These are phyloP conservation scores for Curvularia sp. DNA, from an alignment of 2,329 filamentous ascomycete species.

Conservation along the genomic window DNA sequence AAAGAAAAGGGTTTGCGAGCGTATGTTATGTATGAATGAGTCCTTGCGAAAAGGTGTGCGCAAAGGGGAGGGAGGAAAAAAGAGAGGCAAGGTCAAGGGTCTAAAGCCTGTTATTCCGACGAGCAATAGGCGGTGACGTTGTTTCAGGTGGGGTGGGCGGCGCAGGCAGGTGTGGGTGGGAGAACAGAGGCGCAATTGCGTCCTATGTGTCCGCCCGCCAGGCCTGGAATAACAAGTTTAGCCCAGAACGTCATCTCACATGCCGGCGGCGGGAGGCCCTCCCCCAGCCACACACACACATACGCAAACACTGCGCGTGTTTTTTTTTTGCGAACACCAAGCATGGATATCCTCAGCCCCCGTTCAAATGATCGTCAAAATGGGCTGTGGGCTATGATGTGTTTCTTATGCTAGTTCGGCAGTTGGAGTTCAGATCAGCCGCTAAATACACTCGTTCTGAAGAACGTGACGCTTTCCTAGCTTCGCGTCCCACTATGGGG, in stretches of 20 bases:
- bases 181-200: background rate
- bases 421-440: background rate
- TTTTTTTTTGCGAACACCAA: background rate
- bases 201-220: background rate
- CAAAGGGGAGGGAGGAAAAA: background rate
- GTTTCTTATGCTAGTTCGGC: background rate
- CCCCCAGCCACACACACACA: background rate
- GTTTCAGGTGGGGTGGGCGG: background rate
- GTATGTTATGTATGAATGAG: too few species aligned
- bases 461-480: background rate
- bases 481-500: background rate
- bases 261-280: background rate
- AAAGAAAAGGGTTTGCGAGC: background rate
- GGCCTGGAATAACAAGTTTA: constrained; percentile 18
- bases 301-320: background rate
- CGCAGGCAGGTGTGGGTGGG: background rate
- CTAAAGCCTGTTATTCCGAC: constrained; percentile 16
- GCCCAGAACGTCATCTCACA: constrained; percentile 18
- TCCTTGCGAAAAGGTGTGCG: background rate
- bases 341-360: background rate
- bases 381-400: background rate
- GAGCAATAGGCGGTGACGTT: constrained; percentile 16
- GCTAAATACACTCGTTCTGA: background rate
- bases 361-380: background rate
- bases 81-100: background rate